phyloP scores from a whole-genome alignment of 495 filamentous ascomycete genomes.

The Achaetomiella virescens region DNA sequence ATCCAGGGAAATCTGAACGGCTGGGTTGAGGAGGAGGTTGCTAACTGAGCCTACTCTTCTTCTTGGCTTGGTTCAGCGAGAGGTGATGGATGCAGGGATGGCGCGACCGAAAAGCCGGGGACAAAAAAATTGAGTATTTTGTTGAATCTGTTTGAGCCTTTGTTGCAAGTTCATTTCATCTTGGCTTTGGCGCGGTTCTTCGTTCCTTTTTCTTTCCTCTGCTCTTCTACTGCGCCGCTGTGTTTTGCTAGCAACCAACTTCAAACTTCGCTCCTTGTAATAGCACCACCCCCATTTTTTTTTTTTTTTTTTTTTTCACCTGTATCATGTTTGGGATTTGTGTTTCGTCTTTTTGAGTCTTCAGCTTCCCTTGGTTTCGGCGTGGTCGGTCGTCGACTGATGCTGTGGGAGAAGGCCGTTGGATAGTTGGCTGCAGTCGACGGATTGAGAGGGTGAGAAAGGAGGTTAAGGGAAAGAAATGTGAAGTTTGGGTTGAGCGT shows the following conservation, averaged over 20 bases:
- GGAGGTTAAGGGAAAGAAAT: neutral
- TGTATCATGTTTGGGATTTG: slow-evolving; percentile 20
- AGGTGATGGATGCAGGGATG: neutral
- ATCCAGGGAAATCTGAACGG: slow-evolving; percentile 48
- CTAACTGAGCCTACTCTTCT: slow-evolving; percentile 33
- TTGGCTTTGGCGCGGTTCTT: slow-evolving; percentile 9
- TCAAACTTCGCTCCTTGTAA: slow-evolving; percentile 22
- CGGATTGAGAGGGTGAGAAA: neutral
- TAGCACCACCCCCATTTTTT: neutral
- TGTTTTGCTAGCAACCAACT: neutral
- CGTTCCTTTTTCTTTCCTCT: slow-evolving; percentile 5
- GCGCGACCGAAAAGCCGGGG: slow-evolving; percentile 1
- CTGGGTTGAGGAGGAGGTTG: slow-evolving; percentile 53
- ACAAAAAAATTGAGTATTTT: slow-evolving; percentile 12
- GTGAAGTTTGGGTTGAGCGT: neutral
- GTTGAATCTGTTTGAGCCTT: slow-evolving; percentile 17
- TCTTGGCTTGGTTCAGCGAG: neutral
- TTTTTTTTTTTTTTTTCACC: slow-evolving; percentile 3
- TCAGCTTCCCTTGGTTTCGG: slow-evolving; percentile 7
- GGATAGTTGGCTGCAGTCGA: neutral
- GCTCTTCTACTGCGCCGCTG: neutral
- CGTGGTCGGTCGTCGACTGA: slow-evolving; percentile 6
- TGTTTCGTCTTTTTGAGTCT: slow-evolving; percentile 6
- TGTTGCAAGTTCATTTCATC: neutral
- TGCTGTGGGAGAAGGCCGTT: neutral